Base-by-base conservation (phyloP, 352 stramenopile species). In the Phytophthora tubulina region DNA sequence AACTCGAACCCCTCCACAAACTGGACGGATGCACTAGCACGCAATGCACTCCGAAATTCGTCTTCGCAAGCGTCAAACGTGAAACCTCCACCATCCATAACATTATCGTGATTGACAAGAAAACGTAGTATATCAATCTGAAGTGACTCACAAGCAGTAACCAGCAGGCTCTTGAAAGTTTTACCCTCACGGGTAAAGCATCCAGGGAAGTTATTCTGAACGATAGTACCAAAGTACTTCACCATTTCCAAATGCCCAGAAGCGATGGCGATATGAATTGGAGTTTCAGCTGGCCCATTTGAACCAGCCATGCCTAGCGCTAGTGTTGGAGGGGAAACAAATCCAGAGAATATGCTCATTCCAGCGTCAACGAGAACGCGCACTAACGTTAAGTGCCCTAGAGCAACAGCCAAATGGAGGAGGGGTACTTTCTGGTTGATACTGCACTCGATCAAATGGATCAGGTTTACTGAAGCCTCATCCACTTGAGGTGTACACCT, bases 191-290 rank as follows among this genome's bases (percentile, higher is more conserved):
- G 67, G 10, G 74, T 52, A 63, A 90, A 90, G 21, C 73, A 87
- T 10, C 58, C 57, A 2, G 78, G 63, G 21, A 91, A 88, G 36
- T 81, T 75, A 44, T 80, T 78, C 44, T 88, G 79, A 9, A 80
- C 79, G 7, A 86, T 45, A 14, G 31, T 62, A 13, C 78, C 72
- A 62, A 89, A 89, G 31, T 75, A 72, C 31, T 64, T 39, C 3
- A 92, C 58, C 3, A 88, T 69, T 5, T 79, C 72, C 45, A 87
- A 54, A 36, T 88, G 82, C 4, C 82, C 80, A 63, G 74, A 76
- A 15, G 80, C 52, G 38, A 92, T 73, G 1, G 84, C 84, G 32
- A 84, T 49, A 58, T 92, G 82, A 44, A 90, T 80, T 2, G 82
- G 63, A 2, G 80, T 87, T 51, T 91, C 65, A 17, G 51, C 15